Base-by-base conservation (phyloP, 2,329 filamentous ascomycete species). In the Bertia moriformis region DNA sequence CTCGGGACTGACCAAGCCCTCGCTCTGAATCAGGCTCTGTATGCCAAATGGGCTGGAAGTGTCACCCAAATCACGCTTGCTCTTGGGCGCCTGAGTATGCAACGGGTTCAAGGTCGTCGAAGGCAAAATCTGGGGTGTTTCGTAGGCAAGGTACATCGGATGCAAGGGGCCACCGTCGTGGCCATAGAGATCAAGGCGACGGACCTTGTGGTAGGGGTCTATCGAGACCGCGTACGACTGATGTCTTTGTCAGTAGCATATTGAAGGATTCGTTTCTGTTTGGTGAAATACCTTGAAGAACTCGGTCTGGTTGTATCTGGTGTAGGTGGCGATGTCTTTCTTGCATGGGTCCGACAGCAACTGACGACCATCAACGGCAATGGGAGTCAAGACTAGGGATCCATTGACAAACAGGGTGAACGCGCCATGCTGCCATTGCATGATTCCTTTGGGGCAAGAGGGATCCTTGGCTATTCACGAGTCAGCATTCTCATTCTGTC, bases 381-480 rank as follows among this genome's bases (percentile, higher is more conserved):
- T 72, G 3, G 80, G 79, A 4, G 57, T 66, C 38, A 83, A 58
- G 4, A 56, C 55, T 18, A 85, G 56, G 4, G 70, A 74, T 32
- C 75, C 73, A 49, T 81, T 70, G 15, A 59, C 48, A 33, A 65
- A 60, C 46, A 74, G 60, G 4, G 61, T 59, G 52, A 73, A 82
- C 40, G 56, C 72, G 32, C 80, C 80, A 51, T 85, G 80, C 52
- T 85, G 80, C 67, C 73, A 85, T 58, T 83, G 78, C 63, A 84
- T 73, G 37, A 83, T 68, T 5, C 70, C 75, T 40, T 66, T 63
- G 2, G 77, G 71, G 48, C 79, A 84, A 43, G 61, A 56, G 19
- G 79, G 79, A 13, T 66, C 60, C 37, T 59, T 56, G 33, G 77
- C 76, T 78, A 48, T 44, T 40, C 20, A 45, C 49, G n/a, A n/a